Evolutionary conservation across 305 asterid species (phyloP).

Genomic region (Petunia hybrid): DNA sequence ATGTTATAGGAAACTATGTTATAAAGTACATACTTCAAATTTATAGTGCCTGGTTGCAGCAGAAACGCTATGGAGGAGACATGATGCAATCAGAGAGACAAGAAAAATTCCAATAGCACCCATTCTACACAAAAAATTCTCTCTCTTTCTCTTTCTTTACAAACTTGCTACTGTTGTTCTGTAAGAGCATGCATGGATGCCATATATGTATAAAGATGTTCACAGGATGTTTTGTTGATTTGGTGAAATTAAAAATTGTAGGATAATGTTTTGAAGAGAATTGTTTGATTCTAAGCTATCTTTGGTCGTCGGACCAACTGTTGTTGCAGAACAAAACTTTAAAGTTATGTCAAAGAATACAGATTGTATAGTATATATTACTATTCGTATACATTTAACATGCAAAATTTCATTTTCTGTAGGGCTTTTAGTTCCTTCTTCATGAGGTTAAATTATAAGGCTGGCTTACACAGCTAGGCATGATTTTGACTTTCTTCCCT

Average conservation of each 20-base stretch:
- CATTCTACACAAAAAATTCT: slow-evolving; percentile 27
- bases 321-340: slow-evolving; percentile 28
- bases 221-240: slow-evolving; percentile 10
- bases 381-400: neutral
- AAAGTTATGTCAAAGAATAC: slow-evolving; percentile 38
- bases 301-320: neutral
- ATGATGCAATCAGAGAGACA: slow-evolving; percentile 12
- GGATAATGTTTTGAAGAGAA: neutral
- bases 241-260: neutral
- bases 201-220: neutral
- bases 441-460: neutral
- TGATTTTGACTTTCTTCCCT: neutral
- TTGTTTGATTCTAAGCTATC: slow-evolving; percentile 16
- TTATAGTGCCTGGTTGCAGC: slow-evolving; percentile 43
- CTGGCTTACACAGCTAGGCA: neutral
- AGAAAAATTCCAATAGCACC: slow-evolving; percentile 13
- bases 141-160: neutral
- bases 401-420: slow-evolving; percentile 22
- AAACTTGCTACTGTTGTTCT: neutral
- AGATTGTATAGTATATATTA: neutral
- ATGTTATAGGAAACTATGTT: neutral
- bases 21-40: slow-evolving; percentile 40
- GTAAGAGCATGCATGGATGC: neutral
- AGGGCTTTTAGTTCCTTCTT: neutral
- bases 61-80: slow-evolving; percentile 35